These are phyloP conservation scores for Aeminium ludgeri DNA, from an alignment of 495 filamentous ascomycete genomes.

Conservation along the genomic window DNA sequence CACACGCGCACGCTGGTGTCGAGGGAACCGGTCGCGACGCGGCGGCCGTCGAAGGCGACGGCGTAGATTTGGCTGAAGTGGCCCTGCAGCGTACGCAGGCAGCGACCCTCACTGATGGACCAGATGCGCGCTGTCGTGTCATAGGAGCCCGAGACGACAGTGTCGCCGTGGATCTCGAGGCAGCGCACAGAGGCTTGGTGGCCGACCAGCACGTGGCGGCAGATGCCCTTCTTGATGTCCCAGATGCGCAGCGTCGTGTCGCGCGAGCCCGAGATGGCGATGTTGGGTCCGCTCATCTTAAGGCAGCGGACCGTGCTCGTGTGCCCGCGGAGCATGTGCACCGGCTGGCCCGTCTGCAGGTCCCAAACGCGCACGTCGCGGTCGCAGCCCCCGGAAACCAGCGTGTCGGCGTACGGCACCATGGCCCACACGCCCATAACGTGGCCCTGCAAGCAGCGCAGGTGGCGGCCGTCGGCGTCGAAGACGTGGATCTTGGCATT, in stretches of 20 bases:
- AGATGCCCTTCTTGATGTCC: constrained; percentile 76
- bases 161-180: constrained; percentile 85
- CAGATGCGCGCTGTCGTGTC: constrained; percentile 93
- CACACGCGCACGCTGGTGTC: constrained; percentile 95
- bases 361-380: constrained; percentile 96
- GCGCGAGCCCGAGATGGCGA: constrained; percentile 87
- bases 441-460: constrained; percentile 82
- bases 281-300: constrained; percentile 89
- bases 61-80: constrained; percentile 99
- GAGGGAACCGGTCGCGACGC: constrained; percentile 90
- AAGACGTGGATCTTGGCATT: constrained; percentile 98
- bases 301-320: constrained; percentile 93
- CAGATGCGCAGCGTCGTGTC: constrained; percentile 90
- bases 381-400: constrained; percentile 94
- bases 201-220: constrained; percentile 80
- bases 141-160: constrained; percentile 91
- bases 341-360: constrained; percentile 55
- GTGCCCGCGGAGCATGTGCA: constrained; percentile 81
- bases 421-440: constrained; percentile 99
- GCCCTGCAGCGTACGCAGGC: constrained; percentile 72
- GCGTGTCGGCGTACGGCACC: constrained; percentile 91
- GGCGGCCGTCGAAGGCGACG: constrained; percentile 83
- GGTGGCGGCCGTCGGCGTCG: constrained; percentile 71
- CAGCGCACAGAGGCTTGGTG: constrained; percentile 95
- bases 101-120: constrained; percentile 88